A percentile compares a stretch with the other conserved stretches of the same genome.
These are phyloP conservation scores for Balansia obtecta DNA, from an alignment of 2,329 filamentous ascomycete genomes.

Conservation along the genomic window DNA sequence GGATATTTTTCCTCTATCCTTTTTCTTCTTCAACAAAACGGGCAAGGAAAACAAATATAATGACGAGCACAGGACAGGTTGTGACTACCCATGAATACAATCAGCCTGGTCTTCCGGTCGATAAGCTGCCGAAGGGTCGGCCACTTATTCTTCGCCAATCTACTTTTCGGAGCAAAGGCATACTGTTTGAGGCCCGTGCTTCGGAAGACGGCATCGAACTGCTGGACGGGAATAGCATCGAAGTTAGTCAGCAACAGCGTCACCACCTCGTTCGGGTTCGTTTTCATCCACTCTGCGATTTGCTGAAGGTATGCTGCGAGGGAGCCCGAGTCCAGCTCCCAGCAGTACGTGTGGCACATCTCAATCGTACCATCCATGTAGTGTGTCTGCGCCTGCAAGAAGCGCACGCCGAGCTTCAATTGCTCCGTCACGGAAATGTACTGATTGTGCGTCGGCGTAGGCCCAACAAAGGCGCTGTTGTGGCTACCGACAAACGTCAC, in stretches of 20 bases:
- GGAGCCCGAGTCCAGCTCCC: constrained; percentile 44
- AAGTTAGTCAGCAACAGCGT: constrained; percentile 51
- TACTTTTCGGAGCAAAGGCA: constrained; percentile 38
- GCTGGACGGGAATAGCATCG: constrained; percentile 41
- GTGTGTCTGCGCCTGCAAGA: constrained; percentile 53
- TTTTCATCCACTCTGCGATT: constrained; percentile 48
- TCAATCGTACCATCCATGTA: constrained; percentile 36
- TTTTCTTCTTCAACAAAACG: not conserved
- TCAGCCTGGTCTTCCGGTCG: constrained; percentile 44
- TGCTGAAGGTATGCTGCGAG: constrained; percentile 41
- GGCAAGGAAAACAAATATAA: not conserved
- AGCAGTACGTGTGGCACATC: constrained; percentile 54
- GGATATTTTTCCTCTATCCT: too few relatives aligned
- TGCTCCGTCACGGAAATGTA: constrained; percentile 44
- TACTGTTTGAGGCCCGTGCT: constrained; percentile 42
- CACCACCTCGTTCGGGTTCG: constrained; percentile 47
- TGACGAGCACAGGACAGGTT: not conserved
- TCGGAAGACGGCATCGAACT: constrained; percentile 42
- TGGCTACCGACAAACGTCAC: constrained; percentile 52
- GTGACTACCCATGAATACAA: constrained; percentile 55
- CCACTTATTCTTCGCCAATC: constrained; percentile 40
- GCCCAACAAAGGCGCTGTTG: constrained; percentile 51
- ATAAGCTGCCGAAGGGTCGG: constrained; percentile 60
- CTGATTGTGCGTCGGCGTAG: constrained; percentile 44
- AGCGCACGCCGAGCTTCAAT: constrained; percentile 49